Evolutionary conservation across 805 yeast species (phyloP), one percentile per base, ranked within the genome.

Genomic region (Metschnikowia peoriensis): DNA sequence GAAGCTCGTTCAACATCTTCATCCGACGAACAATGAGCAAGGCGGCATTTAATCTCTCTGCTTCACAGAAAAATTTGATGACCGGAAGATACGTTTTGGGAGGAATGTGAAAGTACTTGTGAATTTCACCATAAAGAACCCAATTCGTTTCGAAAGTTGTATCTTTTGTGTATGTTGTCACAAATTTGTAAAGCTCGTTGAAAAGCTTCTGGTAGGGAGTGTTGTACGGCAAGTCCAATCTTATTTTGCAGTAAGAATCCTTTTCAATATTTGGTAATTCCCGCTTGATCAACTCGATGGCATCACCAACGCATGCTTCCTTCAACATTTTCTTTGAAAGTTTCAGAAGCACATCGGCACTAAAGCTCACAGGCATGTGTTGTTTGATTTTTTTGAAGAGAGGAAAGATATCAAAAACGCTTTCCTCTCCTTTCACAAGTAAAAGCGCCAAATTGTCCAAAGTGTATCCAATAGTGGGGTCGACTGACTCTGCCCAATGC

Each of bases 1-100:
- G 80, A 16, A 78, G 71, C 63, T 82, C 83, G 59, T 82, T 79
- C 34, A 81, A 66, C 59, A 73, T 73, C 56, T 84, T 80, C 69
- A 86, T 69, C 52, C 79, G 81, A 51, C 86, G 78, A 68, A 88
- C 86, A 12, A 87, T 75, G 28, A 76, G 67, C 48, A 86, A 72
- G 1, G 92, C 83, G 10, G 84, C 83, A 57, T 84, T 81, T 27
- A 88, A 82, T 37, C 87, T 70, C 28, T 74, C 76, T 14, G 78
- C 67, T 9, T 71, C 66, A 54, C 86, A 78, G 58, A 86, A 84
- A 60, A 77, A 79, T 56, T 75, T 67, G 72, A 88, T 77, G 2
- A 84, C 69, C 1, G 86, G 85, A 28, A 80, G 71, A 61, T 84
- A 86, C 4, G 80, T 69, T 6, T 83, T 84, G 57, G 69, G 79